phyloP scores from a whole-genome alignment of 2,329 filamentous ascomycete species.

The Trichoderma harzianum region DNA sequence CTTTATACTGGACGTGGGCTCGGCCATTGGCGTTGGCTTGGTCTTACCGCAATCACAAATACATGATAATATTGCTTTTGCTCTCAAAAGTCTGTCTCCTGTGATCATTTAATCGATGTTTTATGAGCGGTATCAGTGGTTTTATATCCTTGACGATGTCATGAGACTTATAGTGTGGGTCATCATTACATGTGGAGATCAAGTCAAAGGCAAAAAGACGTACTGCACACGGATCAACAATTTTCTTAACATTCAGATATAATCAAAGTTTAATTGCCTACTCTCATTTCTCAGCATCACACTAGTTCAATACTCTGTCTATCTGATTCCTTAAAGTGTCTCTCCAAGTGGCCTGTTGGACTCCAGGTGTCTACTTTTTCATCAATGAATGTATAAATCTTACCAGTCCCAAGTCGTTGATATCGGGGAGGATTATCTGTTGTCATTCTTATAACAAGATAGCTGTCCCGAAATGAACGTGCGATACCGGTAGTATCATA shows the following conservation, averaged over 20 bases:
- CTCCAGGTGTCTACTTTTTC: not conserved
- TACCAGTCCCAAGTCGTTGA: not conserved
- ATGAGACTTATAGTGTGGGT: not conserved
- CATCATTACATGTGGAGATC: not conserved
- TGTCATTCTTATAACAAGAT: not conserved
- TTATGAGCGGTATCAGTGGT: not conserved
- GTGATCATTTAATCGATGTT: not conserved
- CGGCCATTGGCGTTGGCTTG: not conserved
- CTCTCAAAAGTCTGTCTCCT: not conserved
- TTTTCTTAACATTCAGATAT: not conserved
- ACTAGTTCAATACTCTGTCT: not conserved
- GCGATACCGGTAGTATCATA: not conserved
- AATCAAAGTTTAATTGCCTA: not conserved
- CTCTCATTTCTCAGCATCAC: not conserved
- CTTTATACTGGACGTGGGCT: not conserved
- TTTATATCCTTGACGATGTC: not conserved
- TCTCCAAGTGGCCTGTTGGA: not conserved
- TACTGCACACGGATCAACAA: not conserved
- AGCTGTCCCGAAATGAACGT: not conserved
- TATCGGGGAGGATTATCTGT: not conserved
- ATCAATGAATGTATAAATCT: not conserved
- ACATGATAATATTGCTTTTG: not conserved
- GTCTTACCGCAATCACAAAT: not conserved
- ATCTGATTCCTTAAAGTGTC: not conserved
- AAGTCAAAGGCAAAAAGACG: no score